Evolutionary conservation across 1,139 yeast species (phyloP), one percentile per base, ranked within the genome.

Genomic region (Kurtzmaniella natalensis): DNA sequence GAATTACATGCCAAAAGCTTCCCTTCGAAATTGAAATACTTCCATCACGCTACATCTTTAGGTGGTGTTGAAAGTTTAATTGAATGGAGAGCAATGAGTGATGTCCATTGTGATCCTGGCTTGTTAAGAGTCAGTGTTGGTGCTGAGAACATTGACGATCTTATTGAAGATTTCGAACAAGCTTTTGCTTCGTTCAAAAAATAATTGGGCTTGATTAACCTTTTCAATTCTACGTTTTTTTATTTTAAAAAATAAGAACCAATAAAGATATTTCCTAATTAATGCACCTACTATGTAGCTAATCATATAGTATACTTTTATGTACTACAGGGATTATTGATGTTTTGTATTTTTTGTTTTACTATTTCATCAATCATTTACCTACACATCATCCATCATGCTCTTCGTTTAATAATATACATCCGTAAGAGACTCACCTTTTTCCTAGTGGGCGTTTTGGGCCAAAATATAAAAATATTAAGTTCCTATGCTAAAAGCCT

Each of bases 21-120:
- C 10, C 95, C 96, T 3, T 65, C 81, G 1, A 75, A 70, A 42
- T 64, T 88, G 39, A 73, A 78, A 45, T 72, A 74, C 42, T 87
- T 88, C 61, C 80, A 80, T 42, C 96, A 89, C 58, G 95, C 96
- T 2, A 88, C 96, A 1, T 85, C 95, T 5, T 66, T 89, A 20
- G 96, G 96, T 26, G 95, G 96, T n/a, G 86, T 84, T 5, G 96
- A 89, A 55, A 83, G 94, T 36, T 66, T 88, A 47, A 77, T 88
- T 40, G 96, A 89, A 57, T 87, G 96, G 95, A 75, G 96, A 51
- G 81, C 87, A 1, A 53, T 88, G 60, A 71, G 85, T 32, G 96
- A 87, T 50, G 54, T 70, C 1, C 48, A 59, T 3, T 80, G 78
- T 10, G 61, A 72, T 24, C 70, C 74, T 18, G 69, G 72, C 1